A percentile compares a stretch with the other conserved stretches of the same genome.
These are phyloP conservation scores for Fusarium pseudocircinatum DNA, from an alignment of 2,329 filamentous ascomycete species.

Conservation along the genomic window DNA sequence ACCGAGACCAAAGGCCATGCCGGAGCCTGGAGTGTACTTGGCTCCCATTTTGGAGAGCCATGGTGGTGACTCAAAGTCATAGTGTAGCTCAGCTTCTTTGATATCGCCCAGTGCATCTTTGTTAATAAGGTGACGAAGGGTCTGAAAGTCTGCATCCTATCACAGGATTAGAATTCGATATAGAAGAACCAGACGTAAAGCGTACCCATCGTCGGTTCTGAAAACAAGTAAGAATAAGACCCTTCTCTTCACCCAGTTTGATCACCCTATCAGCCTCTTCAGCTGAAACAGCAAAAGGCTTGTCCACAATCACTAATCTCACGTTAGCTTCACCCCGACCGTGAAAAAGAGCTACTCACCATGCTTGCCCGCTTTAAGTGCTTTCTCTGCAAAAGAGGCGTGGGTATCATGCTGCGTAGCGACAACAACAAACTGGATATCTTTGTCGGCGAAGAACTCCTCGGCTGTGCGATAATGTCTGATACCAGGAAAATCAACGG, in stretches of 20 bases:
- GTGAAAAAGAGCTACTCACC: neutral
- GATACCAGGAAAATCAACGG: conserved; percentile 56
- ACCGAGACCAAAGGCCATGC: conserved; percentile 56
- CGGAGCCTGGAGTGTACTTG: conserved; percentile 50
- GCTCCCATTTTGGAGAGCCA: conserved; percentile 50
- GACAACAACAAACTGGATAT: conserved; percentile 70
- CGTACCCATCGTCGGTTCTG: conserved; percentile 38
- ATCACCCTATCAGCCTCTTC: conserved; percentile 35
- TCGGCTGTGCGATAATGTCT: conserved; percentile 68
- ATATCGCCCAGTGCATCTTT: conserved; percentile 58
- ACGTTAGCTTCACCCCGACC: neutral
- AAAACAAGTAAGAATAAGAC: conserved; percentile 34
- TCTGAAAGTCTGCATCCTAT: conserved; percentile 37
- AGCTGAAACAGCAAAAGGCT: conserved; percentile 31
- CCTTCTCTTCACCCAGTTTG: conserved; percentile 23
- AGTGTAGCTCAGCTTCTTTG: conserved; percentile 73
- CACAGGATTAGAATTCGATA: neutral
- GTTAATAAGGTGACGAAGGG: conserved; percentile 17
- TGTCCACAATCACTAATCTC: conserved; percentile 31
- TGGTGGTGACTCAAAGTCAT: conserved; percentile 61
- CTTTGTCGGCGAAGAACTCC: conserved; percentile 66
- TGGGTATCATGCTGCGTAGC: conserved; percentile 36
- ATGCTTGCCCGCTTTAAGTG: conserved; percentile 30
- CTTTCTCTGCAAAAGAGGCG: conserved; percentile 28
- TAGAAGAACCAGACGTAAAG: rapidly evolving